A percentile compares a stretch with the other conserved stretches of the same genome.
These are phyloP conservation scores for Aspergillus hiratsukae DNA, from an alignment of 2,329 filamentous ascomycete species.

Conservation along the genomic window DNA sequence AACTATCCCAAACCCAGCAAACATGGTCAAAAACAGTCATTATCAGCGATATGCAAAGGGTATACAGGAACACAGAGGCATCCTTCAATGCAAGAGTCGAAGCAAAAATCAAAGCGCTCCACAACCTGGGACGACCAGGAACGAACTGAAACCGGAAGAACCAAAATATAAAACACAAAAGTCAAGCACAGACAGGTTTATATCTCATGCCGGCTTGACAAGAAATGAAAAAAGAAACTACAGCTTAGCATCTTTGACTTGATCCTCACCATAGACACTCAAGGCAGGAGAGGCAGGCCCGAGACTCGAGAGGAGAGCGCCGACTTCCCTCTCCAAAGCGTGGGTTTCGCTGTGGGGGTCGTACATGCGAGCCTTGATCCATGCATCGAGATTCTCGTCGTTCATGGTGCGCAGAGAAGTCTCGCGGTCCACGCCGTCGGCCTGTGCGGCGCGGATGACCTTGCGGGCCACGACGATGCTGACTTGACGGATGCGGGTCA, in stretches of 20 bases:
- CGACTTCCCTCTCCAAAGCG: conserved; percentile 44
- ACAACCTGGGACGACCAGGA: not conserved
- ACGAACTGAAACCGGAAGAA: not conserved
- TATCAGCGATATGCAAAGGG: conserved; percentile 12
- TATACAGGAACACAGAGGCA: conserved; percentile 18
- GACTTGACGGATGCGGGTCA: conserved; percentile 87
- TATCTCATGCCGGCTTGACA: not conserved
- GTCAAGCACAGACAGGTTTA: not conserved
- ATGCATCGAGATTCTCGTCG: conserved; percentile 42
- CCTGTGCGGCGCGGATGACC: conserved; percentile 87
- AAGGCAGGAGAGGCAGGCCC: conserved; percentile 20
- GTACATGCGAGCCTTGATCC: conserved; percentile 49
- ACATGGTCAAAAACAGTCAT: conserved; percentile 7
- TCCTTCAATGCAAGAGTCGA: conserved; percentile 13
- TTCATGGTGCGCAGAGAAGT: conserved; percentile 40
- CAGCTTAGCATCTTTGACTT: conserved; percentile 32
- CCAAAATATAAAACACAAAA: not conserved
- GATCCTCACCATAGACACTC: conserved; percentile 24
- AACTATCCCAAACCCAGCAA: not conserved
- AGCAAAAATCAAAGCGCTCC: conserved; percentile 12
- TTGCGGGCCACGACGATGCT: conserved; percentile 80
- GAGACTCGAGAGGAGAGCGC: conserved; percentile 37
- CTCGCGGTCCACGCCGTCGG: conserved; percentile 64
- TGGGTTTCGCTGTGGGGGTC: conserved; percentile 46
- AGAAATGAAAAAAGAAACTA: conserved; percentile 15